Evolutionary conservation across 106 monocot genomes (phyloP).

Genomic region (Dendrobium catenatum): DNA sequence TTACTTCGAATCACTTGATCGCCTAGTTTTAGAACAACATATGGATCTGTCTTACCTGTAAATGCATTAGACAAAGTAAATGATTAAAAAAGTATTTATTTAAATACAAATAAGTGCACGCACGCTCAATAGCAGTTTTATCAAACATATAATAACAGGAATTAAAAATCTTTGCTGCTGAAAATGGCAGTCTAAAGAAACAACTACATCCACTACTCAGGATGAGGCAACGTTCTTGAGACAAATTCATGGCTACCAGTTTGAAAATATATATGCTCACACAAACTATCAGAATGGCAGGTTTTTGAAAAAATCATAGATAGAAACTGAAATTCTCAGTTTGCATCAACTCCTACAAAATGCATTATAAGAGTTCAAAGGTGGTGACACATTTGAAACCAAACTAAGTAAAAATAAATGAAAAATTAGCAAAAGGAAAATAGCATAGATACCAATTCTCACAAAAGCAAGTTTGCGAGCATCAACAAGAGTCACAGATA

Average conservation of each 20-base stretch:
- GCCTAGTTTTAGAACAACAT: constrained; percentile 78
- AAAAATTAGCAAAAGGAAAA: constrained; percentile 10
- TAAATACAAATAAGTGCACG: not conserved
- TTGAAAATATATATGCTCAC: not conserved
- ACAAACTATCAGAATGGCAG: not conserved
- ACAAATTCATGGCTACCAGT: not conserved
- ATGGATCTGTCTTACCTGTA: constrained; percentile 94
- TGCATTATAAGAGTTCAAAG: not conserved
- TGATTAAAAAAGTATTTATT: not conserved
- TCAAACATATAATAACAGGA: not conserved
- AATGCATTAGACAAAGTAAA: constrained; percentile 4
- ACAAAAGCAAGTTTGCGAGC: constrained; percentile 64
- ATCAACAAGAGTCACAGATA: constrained; percentile 76
- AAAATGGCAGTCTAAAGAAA: not conserved
- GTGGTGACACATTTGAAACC: not conserved
- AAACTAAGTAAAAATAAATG: not conserved
- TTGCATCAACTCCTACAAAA: not conserved
- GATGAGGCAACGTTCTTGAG: not conserved
- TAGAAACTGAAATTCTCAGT: not conserved
- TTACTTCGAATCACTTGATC: constrained; percentile 90
- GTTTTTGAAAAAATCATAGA: not conserved
- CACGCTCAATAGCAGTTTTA: not conserved
- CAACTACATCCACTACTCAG: not conserved
- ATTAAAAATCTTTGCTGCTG: not conserved
- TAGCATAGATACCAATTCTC: constrained; percentile 39